Evolutionary conservation across 2,329 filamentous ascomycete species (phyloP).

Genomic region (Dactylellina sp.): DNA sequence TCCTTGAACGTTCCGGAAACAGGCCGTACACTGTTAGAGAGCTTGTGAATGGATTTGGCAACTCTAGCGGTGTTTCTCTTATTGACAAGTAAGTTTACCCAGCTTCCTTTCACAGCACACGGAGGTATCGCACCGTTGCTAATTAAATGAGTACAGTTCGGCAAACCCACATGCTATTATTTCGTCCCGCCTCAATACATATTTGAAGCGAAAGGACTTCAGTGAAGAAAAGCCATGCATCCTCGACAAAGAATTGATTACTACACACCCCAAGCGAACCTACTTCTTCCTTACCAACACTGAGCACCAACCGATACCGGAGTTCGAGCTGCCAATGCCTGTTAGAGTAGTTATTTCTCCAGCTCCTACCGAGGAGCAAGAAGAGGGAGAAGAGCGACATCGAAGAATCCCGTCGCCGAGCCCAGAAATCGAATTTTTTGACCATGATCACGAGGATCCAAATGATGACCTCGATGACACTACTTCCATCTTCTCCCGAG

Average conservation of each 20-base stretch:
- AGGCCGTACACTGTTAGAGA: slow-evolving; percentile 95
- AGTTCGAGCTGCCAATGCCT: slow-evolving; percentile 70
- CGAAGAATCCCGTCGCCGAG: slow-evolving; percentile 83
- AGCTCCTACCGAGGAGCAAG: slow-evolving; percentile 81
- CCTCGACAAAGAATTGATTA: slow-evolving; percentile 90
- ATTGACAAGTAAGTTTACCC: slow-evolving; percentile 84
- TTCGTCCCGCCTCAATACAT: slow-evolving; percentile 88
- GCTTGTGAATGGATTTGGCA: slow-evolving; percentile 69
- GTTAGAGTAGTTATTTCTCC: slow-evolving; percentile 80
- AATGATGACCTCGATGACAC: slow-evolving; percentile 73
- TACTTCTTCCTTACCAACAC: slow-evolving; percentile 97
- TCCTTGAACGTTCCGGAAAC: slow-evolving; percentile 89
- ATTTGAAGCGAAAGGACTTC: slow-evolving; percentile 84
- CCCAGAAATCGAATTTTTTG: slow-evolving; percentile 90
- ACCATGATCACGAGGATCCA: slow-evolving; percentile 82
- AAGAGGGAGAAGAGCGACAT: slow-evolving; percentile 72
- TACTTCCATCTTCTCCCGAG: slow-evolving; percentile 73
- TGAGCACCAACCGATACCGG: slow-evolving; percentile 82
- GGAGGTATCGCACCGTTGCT: slow-evolving; percentile 57
- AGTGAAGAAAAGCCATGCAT: slow-evolving; percentile 83
- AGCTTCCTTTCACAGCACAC: slow-evolving; percentile 52
- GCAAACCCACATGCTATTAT: slow-evolving; percentile 96
- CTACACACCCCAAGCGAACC: slow-evolving; percentile 90
- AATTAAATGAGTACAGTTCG: slow-evolving; percentile 72
- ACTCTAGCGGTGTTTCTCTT: slow-evolving; percentile 62